These are phyloP conservation scores for Zizania palustris DNA, from an alignment of 202 grass and related monocot genomes.

Conservation along the genomic window DNA sequence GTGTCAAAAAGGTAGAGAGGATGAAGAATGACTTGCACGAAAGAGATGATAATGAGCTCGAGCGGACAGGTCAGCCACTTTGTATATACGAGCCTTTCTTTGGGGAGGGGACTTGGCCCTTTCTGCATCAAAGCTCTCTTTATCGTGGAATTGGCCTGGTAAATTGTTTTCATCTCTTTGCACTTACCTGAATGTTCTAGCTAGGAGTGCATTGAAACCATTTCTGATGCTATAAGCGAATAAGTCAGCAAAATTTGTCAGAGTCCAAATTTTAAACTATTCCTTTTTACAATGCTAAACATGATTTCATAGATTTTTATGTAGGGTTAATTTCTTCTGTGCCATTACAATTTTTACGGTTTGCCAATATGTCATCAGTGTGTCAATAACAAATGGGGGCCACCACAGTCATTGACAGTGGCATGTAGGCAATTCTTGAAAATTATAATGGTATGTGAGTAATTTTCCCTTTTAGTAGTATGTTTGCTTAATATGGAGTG, in stretches of 20 bases:
- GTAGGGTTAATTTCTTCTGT: no score
- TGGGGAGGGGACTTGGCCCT: conserved; percentile 90
- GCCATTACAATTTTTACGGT: no score
- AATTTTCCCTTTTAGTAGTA: no score
- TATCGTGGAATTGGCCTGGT: conserved; percentile 98
- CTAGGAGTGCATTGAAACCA: conserved; percentile 7
- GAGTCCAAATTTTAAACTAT: background rate
- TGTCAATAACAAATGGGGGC: no score
- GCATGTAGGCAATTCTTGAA: no score
- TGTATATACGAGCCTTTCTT: conserved; percentile 99
- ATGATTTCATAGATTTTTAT: conserved; percentile 25
- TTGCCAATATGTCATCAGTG: no score
- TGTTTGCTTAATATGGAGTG: conserved; percentile 3
- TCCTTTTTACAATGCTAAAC: conserved; percentile 1
- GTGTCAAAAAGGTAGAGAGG: conserved; percentile 88
- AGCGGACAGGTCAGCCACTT: conserved; percentile 88
- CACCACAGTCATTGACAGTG: no score
- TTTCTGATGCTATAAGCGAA: conserved; percentile 33
- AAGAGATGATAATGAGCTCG: conserved; percentile 92
- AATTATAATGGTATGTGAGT: no score
- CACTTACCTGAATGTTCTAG: conserved; percentile 24
- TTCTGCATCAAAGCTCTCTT: conserved; percentile 82
- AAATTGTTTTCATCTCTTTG: conserved; percentile 45
- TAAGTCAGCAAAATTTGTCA: background rate
- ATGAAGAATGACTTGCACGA: conserved; percentile 93